These are phyloP conservation scores for Zymoseptoria brevis DNA, from an alignment of 2,329 filamentous ascomycete genomes.

Conservation along the genomic window DNA sequence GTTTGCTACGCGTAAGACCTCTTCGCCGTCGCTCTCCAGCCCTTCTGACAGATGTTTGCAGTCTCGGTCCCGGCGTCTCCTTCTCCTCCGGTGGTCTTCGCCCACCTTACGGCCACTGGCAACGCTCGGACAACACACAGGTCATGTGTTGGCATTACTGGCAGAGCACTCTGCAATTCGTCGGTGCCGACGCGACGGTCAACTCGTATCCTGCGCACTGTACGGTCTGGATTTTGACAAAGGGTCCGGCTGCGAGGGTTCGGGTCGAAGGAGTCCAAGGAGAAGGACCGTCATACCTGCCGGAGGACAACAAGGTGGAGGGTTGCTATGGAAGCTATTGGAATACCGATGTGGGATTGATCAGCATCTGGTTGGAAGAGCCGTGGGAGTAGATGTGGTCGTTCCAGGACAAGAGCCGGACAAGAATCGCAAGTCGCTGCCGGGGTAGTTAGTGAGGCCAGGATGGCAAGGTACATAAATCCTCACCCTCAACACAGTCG, in stretches of 20 bases:
- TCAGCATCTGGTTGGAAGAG: not conserved
- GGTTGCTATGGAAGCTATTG: not conserved
- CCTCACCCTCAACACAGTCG: not conserved
- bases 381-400: too few relatives aligned
- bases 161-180: constrained; percentile 2
- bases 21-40: not conserved
- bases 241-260: not conserved
- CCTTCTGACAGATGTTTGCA: not conserved
- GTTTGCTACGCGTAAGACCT: not conserved
- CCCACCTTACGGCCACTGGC: not conserved
- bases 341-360: not conserved
- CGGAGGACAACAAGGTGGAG: not conserved
- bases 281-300: not conserved
- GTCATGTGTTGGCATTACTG: constrained; percentile 5
- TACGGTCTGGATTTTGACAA: not conserved
- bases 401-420: too few relatives aligned
- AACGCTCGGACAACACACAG: constrained; percentile 4
- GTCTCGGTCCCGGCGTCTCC: not conserved
- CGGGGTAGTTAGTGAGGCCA: not conserved
- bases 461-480: not conserved
- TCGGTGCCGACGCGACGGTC: not conserved
- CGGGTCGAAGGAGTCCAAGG: not conserved
- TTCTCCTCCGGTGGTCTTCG: not conserved
- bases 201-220: constrained; percentile 6
- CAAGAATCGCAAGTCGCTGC: not conserved